Evolutionary conservation across 441 rosid species (phyloP).

Genomic region (Adansonia grandidieri): DNA sequence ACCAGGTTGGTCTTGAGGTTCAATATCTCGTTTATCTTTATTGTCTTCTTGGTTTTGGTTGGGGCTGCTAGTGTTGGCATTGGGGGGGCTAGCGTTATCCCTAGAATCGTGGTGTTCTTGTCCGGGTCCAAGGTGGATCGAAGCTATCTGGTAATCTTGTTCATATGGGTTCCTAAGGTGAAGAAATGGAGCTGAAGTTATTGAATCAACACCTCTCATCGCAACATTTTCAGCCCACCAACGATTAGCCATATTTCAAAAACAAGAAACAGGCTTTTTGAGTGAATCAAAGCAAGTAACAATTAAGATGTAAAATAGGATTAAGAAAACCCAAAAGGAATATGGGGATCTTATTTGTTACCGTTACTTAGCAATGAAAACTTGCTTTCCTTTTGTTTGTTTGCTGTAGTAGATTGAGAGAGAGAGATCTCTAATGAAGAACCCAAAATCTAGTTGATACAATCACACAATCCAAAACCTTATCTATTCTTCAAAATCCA

Average conservation of each 20-base stretch:
- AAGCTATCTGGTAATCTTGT: slow-evolving; percentile 28
- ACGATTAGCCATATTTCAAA: slow-evolving; percentile 67
- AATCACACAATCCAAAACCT: slow-evolving; percentile 38
- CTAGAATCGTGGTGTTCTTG: slow-evolving; percentile 49
- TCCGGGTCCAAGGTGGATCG: slow-evolving; percentile 31
- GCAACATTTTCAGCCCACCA: slow-evolving; percentile 89
- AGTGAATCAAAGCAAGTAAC: background rate
- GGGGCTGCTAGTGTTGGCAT: slow-evolving; percentile 29
- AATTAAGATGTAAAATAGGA: background rate
- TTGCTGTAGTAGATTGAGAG: slow-evolving; percentile 15
- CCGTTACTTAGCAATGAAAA: background rate
- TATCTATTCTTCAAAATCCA: slow-evolving; percentile 47
- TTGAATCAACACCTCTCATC: slow-evolving; percentile 64
- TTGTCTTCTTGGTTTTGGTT: slow-evolving; percentile 49
- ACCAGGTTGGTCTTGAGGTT: slow-evolving; percentile 46
- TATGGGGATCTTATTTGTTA: background rate
- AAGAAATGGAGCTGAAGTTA: slow-evolving; percentile 50
- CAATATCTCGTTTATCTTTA: slow-evolving; percentile 51
- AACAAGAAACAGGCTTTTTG: background rate
- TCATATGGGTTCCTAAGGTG: slow-evolving; percentile 45
- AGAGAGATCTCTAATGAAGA: slow-evolving; percentile 29
- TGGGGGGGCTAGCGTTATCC: slow-evolving; percentile 26
- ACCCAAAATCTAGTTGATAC: slow-evolving; percentile 30
- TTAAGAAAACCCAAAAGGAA: background rate
- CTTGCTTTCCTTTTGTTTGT: slow-evolving; percentile 4